These are phyloP conservation scores for Blastobotrys persicus DNA, from an alignment of 1,139 yeast genomes.

Conservation along the genomic window DNA sequence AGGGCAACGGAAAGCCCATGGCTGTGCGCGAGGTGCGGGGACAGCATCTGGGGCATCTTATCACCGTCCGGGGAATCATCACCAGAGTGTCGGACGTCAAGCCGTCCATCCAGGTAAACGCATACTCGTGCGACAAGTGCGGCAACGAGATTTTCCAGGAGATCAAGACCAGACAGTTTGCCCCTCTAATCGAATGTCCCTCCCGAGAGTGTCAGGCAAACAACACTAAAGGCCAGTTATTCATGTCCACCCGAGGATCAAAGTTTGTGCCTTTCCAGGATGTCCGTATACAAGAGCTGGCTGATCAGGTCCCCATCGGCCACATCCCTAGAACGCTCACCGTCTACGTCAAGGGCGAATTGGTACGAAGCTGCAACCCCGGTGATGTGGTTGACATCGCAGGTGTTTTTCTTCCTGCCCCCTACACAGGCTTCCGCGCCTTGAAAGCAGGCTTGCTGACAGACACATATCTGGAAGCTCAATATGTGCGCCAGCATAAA, in stretches of 20 bases:
- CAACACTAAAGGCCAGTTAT: conserved; percentile 82
- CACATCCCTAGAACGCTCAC: conserved; percentile 89
- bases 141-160: conserved; percentile 97
- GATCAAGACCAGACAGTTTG: conserved; percentile 77
- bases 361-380: conserved; percentile 84
- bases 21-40: conserved; percentile 93
- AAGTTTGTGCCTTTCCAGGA: conserved; percentile 95
- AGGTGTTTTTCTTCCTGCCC: conserved; percentile 90
- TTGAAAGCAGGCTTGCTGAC: conserved; percentile 88
- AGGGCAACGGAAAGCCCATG: conserved; percentile 53
- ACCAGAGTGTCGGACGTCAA: conserved; percentile 96
- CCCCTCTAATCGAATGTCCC: conserved; percentile 83
- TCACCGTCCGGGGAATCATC: conserved; percentile 90
- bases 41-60: conserved; percentile 73
- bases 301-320: conserved; percentile 96
- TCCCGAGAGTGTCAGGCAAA: conserved; percentile 77
- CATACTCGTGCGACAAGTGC: conserved; percentile 96
- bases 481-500: conserved; percentile 80
- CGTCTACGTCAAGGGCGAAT: conserved; percentile 83
- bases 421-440: conserved; percentile 94
- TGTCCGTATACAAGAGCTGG: conserved; percentile 88
- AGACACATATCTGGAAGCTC: conserved; percentile 91
- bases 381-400: conserved; percentile 93
- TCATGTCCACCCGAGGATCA: conserved; percentile 93
- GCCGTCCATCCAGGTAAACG: conserved; percentile 86